These are phyloP conservation scores for Rosa chinensis DNA, from an alignment of 306 rosid genomes.

Conservation along the genomic window DNA sequence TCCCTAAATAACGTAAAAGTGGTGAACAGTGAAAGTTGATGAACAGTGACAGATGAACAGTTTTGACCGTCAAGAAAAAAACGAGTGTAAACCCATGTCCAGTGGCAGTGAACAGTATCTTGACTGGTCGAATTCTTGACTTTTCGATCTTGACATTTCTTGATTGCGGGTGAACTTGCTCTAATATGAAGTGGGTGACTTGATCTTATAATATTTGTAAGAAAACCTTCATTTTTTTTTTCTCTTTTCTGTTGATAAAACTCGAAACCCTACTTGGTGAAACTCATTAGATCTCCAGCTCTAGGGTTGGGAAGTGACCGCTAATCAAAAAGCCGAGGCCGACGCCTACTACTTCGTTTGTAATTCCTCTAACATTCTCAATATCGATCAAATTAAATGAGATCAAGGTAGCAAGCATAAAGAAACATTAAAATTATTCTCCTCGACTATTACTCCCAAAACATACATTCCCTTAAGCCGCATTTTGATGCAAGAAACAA, in stretches of 20 bases:
- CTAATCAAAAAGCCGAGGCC: background rate
- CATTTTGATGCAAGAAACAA: conserved; percentile 58
- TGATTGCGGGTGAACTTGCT: too few relatives aligned
- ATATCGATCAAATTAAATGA: background rate
- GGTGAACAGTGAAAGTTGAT: too few relatives aligned
- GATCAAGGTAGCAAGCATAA: conserved; percentile 1
- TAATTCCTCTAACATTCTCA: conserved; percentile 36
- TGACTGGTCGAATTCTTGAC: too few relatives aligned
- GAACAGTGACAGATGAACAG: too few relatives aligned
- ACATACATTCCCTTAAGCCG: conserved; percentile 78
- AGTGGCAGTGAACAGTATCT: too few relatives aligned
- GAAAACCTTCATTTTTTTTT: background rate
- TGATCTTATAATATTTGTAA: background rate
- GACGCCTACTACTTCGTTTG: background rate
- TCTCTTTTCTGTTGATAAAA: background rate
- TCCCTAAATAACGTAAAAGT: too few relatives aligned
- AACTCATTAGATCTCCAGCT: background rate
- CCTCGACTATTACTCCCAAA: conserved; percentile 27
- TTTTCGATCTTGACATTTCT: too few relatives aligned
- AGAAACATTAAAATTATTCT: conserved; percentile 37
- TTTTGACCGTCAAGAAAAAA: too few relatives aligned
- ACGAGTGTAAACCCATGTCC: too few relatives aligned
- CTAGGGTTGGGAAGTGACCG: background rate
- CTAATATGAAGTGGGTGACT: background rate
- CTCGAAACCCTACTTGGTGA: background rate